phyloP scores from a whole-genome alignment of 352 stramenopile genomes.

The Globisporangium emineosum region DNA sequence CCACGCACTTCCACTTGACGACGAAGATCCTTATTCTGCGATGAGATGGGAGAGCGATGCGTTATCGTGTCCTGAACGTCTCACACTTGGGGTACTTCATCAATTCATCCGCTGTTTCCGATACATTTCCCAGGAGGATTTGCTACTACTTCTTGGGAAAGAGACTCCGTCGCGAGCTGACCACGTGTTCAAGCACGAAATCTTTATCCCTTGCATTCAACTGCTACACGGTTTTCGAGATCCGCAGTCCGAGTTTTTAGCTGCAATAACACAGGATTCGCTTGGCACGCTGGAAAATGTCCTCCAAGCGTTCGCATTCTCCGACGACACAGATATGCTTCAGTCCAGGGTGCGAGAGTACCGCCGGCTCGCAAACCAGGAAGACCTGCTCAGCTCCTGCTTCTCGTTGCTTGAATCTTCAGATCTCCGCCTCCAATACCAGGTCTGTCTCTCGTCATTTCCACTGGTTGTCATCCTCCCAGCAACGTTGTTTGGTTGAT shows the following conservation, averaged over 20 bases:
- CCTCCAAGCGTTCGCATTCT: not conserved
- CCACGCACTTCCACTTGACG: not conserved
- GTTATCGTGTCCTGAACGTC: not conserved
- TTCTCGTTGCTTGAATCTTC: not conserved
- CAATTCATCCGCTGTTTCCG: slow-evolving; percentile 14
- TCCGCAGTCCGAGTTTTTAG: not conserved
- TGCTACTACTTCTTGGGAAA: slow-evolving; percentile 3
- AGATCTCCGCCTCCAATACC: not conserved
- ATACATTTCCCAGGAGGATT: not conserved
- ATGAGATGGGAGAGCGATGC: not conserved
- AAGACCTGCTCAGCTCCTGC: not conserved
- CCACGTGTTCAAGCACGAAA: not conserved
- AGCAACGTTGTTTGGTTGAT: not conserved
- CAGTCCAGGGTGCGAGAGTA: not conserved
- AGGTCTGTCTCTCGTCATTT: not conserved
- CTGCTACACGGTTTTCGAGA: not conserved
- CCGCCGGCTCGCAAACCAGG: not conserved
- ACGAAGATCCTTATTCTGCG: not conserved
- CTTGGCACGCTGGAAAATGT: slow-evolving; percentile 3
- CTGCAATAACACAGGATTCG: not conserved
- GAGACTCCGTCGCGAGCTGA: not conserved
- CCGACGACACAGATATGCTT: too few relatives aligned
- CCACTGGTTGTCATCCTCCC: not conserved
- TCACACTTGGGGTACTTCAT: slow-evolving; percentile 2
- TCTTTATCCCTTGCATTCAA: slow-evolving; percentile 4